Evolutionary conservation across 1,284 basidiomycete species (phyloP), one percentile per base, ranked within the genome.

Genomic region (Tranzscheliella williamsii): DNA sequence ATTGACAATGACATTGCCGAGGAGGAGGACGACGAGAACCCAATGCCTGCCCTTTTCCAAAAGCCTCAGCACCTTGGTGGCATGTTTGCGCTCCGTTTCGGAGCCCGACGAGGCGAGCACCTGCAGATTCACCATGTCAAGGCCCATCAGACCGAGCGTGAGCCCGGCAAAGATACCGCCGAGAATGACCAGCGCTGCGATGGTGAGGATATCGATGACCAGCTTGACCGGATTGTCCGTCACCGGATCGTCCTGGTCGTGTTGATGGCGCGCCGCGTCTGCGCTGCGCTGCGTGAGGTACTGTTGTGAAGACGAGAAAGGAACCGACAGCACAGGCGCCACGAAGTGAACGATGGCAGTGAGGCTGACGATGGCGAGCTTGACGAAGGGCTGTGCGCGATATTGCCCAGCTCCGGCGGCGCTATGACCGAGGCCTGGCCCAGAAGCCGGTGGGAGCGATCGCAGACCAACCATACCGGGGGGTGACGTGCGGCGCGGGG

Each of bases 61-160:
- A 2, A 96, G 81, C n/a, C 79, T 81, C 24, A 81, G 67, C 4
- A 82, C 81, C 47, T 76, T 80, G 11, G 78, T 68, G 0, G 81
- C 81, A 46, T 80, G 76, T 35, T 55, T 66, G 50, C 73, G 71
- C 64, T 82, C 80, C 24, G 72, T 66, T 70, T 91, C 84, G 17
- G 86, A 87, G 0, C 90, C 92, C 1, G 89, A 89, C 0, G 86
- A 83, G 1, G 88, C 82, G 20, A 94, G 82, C 1, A 95, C 92
- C 22, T 90, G 86, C 16, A 96, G 82, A 72, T 95, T 91, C 33
- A 96, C 84, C 67, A 92, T 88, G 71, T 97, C 93, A 16, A 95
- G 84, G 2, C 93, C 92, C 92, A 95, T 95, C 24, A 95, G 82
- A 5, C 90, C 92, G 17, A 96, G 85, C 0, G 91, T 95, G 42